Base-by-base conservation (phyloP, 2,329 filamentous ascomycete genomes). In the Cryphonectria carpinicola region DNA sequence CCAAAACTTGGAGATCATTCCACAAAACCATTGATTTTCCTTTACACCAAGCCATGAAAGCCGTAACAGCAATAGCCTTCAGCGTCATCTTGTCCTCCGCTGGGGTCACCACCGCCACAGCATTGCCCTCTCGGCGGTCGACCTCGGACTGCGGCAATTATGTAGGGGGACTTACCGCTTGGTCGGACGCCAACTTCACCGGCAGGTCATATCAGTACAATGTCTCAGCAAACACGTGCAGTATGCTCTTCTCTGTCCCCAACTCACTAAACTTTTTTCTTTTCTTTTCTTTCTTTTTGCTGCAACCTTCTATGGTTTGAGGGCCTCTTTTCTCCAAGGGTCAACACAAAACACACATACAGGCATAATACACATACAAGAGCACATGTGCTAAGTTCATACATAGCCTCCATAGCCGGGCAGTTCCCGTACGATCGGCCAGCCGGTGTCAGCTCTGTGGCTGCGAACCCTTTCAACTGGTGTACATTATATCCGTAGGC, bases 161-260 rank as follows among this genome's bases (percentile, higher is more conserved):
- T 56, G 49, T 66, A 5, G 60, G 58, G 3, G 70, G 67, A 7
- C 68, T 71, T n/a, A 71, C 67, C 0, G 67, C 19, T 5, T 71
- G 67, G 67, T 70, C 70, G 4, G 67, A 70, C 52, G 70, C 70
- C 49, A 67, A 71, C 65, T 71, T 71, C n/a, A 43, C 49, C 11
- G 70, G 70, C n/a, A 67, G 3, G 0, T 52, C 58, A n/a, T n/a
- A 65, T 2, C 70, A 70, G n/a, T 70, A 71, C 28, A 70, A 70
- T 52, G 67, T 71, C 37, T 64, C 70, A 2, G 66, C 56, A 39
- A 65, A 71, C 22, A 70, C 70, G 41, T 71, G 70, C 64, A 65
- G 70, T 71, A 70, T 17, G 67, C n/a, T 5, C 1, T 8, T 1
- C 1, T 19, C 28, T 22, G 8, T 22, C 13, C 3, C 6, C 43